These are phyloP conservation scores for Hanseniaspora valbyensis DNA, from an alignment of 805 yeast genomes.

Conservation along the genomic window DNA sequence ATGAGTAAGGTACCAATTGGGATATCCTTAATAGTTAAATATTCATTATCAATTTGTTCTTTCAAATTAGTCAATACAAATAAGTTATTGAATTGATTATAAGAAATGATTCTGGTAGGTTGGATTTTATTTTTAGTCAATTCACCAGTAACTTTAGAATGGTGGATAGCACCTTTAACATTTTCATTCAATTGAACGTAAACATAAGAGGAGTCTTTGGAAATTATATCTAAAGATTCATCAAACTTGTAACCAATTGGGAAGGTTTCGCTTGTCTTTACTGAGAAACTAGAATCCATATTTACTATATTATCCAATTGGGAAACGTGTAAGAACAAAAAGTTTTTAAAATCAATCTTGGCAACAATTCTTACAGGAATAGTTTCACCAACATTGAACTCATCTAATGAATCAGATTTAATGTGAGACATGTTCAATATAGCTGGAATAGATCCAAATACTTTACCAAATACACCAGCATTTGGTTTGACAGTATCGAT, in stretches of 20 bases:
- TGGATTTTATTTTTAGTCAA: constrained; percentile 45
- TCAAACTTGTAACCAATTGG: constrained; percentile 62
- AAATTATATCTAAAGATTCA: constrained; percentile 34
- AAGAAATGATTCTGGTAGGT: constrained; percentile 67
- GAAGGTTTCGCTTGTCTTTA: constrained; percentile 35
- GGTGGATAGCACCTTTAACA: constrained; percentile 62
- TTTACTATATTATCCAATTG: constrained; percentile 43
- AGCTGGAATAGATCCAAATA: constrained; percentile 64
- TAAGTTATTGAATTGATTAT: constrained; percentile 51
- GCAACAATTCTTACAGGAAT: constrained; percentile 59
- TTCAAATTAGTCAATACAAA: constrained; percentile 62
- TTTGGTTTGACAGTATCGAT: constrained; percentile 45
- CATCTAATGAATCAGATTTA: constrained; percentile 41
- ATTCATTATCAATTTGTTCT: constrained; percentile 50
- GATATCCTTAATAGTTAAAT: constrained; percentile 57
- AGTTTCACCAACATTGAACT: constrained; percentile 54
- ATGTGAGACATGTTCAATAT: constrained; percentile 60
- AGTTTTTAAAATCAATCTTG: constrained; percentile 40
- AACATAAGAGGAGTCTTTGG: constrained; percentile 46
- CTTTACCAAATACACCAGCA: constrained; percentile 58
- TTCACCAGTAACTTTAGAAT: constrained; percentile 47
- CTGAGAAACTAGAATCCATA: constrained; percentile 25
- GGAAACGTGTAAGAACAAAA: constrained; percentile 51
- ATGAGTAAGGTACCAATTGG: constrained; percentile 59
- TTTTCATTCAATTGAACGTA: constrained; percentile 48